Conservation (phyloP, 1,284 basidiomycete genomes). For the Pascua guehoae region DNA sequence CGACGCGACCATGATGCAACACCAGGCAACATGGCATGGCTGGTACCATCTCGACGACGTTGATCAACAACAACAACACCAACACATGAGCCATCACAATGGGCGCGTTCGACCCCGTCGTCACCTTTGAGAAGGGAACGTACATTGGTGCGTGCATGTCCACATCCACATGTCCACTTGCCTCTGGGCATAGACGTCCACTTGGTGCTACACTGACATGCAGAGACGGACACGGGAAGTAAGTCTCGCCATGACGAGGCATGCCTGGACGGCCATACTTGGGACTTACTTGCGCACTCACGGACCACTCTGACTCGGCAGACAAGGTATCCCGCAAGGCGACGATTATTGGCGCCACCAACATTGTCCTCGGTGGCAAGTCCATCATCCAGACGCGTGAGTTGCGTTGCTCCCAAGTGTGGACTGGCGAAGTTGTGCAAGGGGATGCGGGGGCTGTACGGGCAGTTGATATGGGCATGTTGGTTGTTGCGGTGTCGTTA, state of each 20-base stretch:
- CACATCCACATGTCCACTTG: not conserved
- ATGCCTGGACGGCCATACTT: not conserved
- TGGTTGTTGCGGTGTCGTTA: too few species aligned
- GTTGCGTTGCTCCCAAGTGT: too few species aligned
- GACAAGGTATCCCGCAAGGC: conserved; percentile 89
- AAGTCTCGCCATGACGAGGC: conserved; percentile 9
- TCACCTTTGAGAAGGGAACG: conserved; percentile 43
- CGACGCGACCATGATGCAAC: too few species aligned
- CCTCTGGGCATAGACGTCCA: too few species aligned
- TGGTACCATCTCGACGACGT: too few species aligned
- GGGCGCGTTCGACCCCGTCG: conserved; percentile 45
- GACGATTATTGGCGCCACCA: conserved; percentile 89
- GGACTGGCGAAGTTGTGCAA: not conserved
- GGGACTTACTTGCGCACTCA: too few species aligned
- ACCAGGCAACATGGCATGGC: not conserved
- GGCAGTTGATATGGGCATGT: not conserved
- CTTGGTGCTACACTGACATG: not conserved
- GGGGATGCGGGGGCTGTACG: not conserved
- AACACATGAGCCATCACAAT: conserved; percentile 15
- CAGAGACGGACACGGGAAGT: conserved; percentile 49
- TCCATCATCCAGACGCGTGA: conserved; percentile 81
- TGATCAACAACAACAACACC: not conserved
- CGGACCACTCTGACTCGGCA: conserved; percentile 7
- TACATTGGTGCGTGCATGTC: conserved; percentile 34
- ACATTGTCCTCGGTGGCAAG: conserved; percentile 96